Percentiles rank a stretch among this genome's conserved stretches.
These are phyloP conservation scores for Rhizopogon salebrosus DNA, from an alignment of 768 basidiomycete species.

Conservation along the genomic window DNA sequence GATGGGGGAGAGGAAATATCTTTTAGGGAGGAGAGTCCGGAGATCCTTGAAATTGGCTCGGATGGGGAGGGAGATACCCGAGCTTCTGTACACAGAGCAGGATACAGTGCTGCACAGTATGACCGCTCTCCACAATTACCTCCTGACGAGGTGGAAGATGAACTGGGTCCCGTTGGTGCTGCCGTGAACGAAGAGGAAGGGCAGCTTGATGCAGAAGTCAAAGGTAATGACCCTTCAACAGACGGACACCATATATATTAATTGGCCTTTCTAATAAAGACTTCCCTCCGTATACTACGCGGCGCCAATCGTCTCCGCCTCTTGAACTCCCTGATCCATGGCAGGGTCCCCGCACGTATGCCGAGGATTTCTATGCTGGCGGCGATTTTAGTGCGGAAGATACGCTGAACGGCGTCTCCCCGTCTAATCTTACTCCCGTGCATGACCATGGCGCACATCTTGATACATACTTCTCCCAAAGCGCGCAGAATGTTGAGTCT, in stretches of 20 bases:
- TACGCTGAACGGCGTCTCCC: constrained; percentile 8
- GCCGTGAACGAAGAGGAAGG: constrained; percentile 3
- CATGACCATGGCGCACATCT: constrained; percentile 16
- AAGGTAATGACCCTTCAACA: background rate
- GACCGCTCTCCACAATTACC: constrained; percentile 1
- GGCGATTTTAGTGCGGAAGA: constrained; percentile 28
- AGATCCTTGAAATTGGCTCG: constrained; percentile 19
- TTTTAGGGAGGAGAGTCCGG: constrained; percentile 9
- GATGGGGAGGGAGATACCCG: constrained; percentile 20
- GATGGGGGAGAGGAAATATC: constrained; percentile 8
- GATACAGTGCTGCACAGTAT: constrained; percentile 16
- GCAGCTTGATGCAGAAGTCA: constrained; percentile 11
- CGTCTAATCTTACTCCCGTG: constrained; percentile 18
- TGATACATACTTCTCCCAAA: background rate
- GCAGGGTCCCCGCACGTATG: constrained; percentile 33
- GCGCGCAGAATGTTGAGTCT: background rate
- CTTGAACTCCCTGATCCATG: constrained; percentile 35
- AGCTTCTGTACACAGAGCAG: constrained; percentile 5
- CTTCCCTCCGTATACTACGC: background rate
- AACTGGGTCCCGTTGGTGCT: background rate
- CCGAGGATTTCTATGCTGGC: constrained; percentile 41
- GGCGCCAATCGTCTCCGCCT: constrained; percentile 6
- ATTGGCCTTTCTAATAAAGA: background rate
- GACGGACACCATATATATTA: background rate
- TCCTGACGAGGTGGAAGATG: background rate